Percentiles rank a stretch among this genome's conserved stretches.
Conservation (phyloP, 805 yeast species). For the Danielia reshetovae region DNA sequence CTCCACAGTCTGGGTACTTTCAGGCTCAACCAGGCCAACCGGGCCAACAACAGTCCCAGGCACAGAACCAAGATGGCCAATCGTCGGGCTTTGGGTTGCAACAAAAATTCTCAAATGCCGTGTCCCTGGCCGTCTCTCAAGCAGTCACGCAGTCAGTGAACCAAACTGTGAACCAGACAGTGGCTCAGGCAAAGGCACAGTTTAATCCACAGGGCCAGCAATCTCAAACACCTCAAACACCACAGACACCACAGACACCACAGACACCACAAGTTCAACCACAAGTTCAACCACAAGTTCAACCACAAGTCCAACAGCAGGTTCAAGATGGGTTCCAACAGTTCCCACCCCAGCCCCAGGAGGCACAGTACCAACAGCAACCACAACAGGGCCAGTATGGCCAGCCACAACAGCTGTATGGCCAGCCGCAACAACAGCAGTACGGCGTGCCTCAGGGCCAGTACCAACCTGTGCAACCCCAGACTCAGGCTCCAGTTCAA, state of each 20-base stretch:
- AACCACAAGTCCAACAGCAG: slow-evolving; percentile 1
- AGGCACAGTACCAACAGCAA: neutral
- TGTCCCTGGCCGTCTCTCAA: slow-evolving; percentile 3
- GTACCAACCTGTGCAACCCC: too few species aligned
- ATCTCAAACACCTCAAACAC: slow-evolving; percentile 4
- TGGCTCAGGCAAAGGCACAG: slow-evolving; percentile 1
- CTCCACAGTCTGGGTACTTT: neutral
- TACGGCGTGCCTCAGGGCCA: too few species aligned
- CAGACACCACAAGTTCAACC: slow-evolving; percentile 1
- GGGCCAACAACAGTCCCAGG: too few species aligned
- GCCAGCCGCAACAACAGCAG: neutral
- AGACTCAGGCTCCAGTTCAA: neutral
- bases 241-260: too few species aligned
- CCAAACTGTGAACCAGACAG: slow-evolving; percentile 6
- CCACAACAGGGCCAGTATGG: neutral
- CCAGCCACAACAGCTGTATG: neutral
- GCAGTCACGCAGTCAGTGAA: slow-evolving; percentile 6
- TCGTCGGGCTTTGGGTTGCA: too few species aligned
- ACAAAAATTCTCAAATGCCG: slow-evolving; percentile 7
- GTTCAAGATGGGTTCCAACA: slow-evolving; percentile 3
- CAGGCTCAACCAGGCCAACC: neutral
- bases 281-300: slow-evolving; percentile 3
- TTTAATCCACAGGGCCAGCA: slow-evolving; percentile 3
- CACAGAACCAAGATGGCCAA: too few species aligned
- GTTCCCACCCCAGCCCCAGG: slow-evolving; percentile 1